Percentiles rank a stretch among this genome's conserved stretches.
These are phyloP conservation scores for Solanum hybrid DNA, from an alignment of 305 asterid species.

Conservation along the genomic window DNA sequence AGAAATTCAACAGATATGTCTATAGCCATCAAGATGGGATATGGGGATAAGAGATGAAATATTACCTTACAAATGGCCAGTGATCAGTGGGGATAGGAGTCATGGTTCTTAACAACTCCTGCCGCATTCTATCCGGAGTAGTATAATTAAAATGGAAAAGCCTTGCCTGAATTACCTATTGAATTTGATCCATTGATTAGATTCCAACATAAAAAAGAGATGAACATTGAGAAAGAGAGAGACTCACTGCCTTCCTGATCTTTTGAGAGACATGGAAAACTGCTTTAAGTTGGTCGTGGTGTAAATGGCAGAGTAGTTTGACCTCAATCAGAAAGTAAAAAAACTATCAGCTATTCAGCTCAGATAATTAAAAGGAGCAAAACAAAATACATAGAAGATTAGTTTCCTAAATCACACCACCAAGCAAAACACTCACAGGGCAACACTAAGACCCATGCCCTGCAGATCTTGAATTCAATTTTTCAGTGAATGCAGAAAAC, in stretches of 20 bases:
- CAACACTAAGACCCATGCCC: background rate
- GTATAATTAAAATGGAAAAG: constrained; percentile 79
- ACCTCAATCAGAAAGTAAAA: constrained; percentile 35
- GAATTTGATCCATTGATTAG: background rate
- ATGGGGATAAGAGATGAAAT: background rate
- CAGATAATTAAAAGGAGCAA: background rate
- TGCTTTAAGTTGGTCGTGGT: constrained; percentile 87
- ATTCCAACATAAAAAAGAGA: background rate
- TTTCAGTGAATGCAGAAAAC: background rate
- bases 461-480: background rate
- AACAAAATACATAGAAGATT: too few relatives aligned
- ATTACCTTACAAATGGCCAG: constrained; percentile 75
- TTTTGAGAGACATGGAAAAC: constrained; percentile 88
- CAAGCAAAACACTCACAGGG: background rate
- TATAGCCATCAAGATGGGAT: background rate
- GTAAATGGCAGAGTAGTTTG: constrained; percentile 80
- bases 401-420: background rate
- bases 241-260: constrained; percentile 80
- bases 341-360: background rate
- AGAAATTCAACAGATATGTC: background rate
- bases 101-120: constrained; percentile 69
- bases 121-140: constrained; percentile 88
- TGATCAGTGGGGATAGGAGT: constrained; percentile 74
- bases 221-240: background rate
- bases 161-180: constrained; percentile 73